Base-by-base conservation (phyloP, 257 asterid genomes). In the Scutellaria galericulata region DNA sequence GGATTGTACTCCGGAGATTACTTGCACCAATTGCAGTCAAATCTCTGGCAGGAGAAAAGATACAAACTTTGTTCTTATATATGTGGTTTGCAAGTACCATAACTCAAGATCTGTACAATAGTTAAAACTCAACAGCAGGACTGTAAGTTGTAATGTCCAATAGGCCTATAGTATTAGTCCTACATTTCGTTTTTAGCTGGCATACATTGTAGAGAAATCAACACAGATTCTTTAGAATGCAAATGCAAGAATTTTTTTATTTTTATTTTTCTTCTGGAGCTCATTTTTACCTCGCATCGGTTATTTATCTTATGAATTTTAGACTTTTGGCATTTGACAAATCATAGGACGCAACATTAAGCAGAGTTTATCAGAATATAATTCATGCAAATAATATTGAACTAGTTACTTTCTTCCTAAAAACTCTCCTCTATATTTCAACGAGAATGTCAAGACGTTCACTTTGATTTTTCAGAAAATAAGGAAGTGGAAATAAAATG, bases 11-110 rank as follows among this genome's bases (percentile, higher is more conserved):
- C 55, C 39, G 41, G 35, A 7, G 50, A 66, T 18, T 6, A 62
- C 20, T 47, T 5, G 10, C 0, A 27, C 27, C 64, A 52, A 39
- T 27, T 68, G 54, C 55, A 53, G 58, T 27, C 47, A 64, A 14
- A 55, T 2, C 27, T 40, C 27, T 11, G 46, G 45, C 31, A 71
- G 53, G 50, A 59, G 22, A 35, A 6, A 18, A 11, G 64, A 66
- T 42, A 24, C 24, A 68, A 20, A 14, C 46, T 66, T 55, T 37
- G 44, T 37, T 31, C 66, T 52, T 42, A 58, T 62, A 4, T 7
- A 44, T 42, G 24, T 42, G 40, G 64, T 70, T 52, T 5, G 48
- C 51, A 62, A 61, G 72, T 31, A 62, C 45, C 66, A 51, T 44
- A 63, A 5, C 37, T 72, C 39, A 20, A 18, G 7, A 40, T 4